phyloP scores from a whole-genome alignment of 1,284 basidiomycete genomes.

The Pseudomicrostroma phylloplanum region DNA sequence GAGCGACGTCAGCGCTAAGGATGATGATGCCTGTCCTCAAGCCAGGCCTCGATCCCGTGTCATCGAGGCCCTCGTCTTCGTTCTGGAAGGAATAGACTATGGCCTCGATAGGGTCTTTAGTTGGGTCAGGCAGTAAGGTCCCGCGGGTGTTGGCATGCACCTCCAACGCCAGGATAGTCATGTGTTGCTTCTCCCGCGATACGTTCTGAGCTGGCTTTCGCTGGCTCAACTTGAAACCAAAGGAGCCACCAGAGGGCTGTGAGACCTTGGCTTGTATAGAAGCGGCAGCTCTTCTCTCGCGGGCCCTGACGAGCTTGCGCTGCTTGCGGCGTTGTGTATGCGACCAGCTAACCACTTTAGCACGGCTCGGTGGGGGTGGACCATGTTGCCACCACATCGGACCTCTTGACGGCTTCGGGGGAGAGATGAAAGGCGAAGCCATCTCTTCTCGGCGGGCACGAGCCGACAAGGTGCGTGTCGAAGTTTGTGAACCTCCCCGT shows the following conservation, averaged over 20 bases:
- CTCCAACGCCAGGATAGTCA: constrained; percentile 77
- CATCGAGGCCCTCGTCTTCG: constrained; percentile 53
- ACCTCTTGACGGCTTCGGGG: too few species aligned
- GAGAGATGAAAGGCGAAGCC: background rate
- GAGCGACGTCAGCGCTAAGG: constrained; percentile 13
- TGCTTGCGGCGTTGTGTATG: constrained; percentile 17
- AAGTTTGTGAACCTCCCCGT: constrained; percentile 15
- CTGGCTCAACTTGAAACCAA: constrained; percentile 51
- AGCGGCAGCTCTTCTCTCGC: constrained; percentile 19
- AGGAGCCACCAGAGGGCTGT: constrained; percentile 56
- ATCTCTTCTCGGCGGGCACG: background rate
- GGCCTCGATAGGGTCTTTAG: constrained; percentile 65
- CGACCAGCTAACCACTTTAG: constrained; percentile 24
- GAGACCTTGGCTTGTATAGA: constrained; percentile 76
- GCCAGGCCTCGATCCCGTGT: constrained; percentile 30
- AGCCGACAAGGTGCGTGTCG: background rate
- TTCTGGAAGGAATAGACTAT: constrained; percentile 66
- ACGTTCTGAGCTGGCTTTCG: constrained; percentile 25
- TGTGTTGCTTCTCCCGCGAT: constrained; percentile 63
- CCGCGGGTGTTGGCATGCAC: constrained; percentile 68
- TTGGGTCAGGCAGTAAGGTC: constrained; percentile 65
- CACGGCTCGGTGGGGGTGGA: constrained; percentile 28
- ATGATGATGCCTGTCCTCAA: constrained; percentile 34
- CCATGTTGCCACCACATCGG: constrained; percentile 35
- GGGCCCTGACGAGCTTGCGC: constrained; percentile 13